Evolutionary conservation across 2,329 filamentous ascomycete genomes (phyloP), one percentile per base, ranked within the genome.

Genomic region (Aspergillus fischeri): DNA sequence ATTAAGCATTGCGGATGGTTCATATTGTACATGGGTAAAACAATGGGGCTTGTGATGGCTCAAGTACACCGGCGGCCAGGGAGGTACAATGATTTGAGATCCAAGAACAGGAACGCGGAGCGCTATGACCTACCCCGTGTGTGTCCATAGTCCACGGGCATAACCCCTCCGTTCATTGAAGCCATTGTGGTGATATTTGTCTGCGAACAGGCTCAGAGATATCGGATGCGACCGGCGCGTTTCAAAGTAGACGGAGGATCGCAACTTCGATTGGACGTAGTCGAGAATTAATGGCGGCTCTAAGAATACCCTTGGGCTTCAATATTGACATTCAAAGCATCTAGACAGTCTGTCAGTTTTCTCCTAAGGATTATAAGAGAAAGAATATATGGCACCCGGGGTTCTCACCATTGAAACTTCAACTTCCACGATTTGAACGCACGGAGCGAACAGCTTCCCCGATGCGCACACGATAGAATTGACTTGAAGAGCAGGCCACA

Each of bases 111-210:
- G 10, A 10, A 66, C 65, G 63, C 52, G 67, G 61, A 55, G 56
- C 53, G 8, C 58, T 6, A 27, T 5, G 21, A 47, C 44, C 11
- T 47, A 47, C 44, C 44, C 24, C 44, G 44, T 47, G 14, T 24
- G 21, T 47, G 35, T 25, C 56, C 63, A 21, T 64, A 60, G 17
- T 71, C 66, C 60, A 70, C 59, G 3, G 67, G 64, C 57, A 69
- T 65, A 8, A 64, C 64, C 57, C 67, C 67, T 47, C 65, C 67
- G 49, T 62, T 66, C 24, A 65, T 54, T 9, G 64, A 58, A 56
- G 67, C 62, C 69, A 71, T 71, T 53, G 42, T 62, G 49, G 54
- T 29, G 49, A 28, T 41, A 52, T 20, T 24, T 24, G 17, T n/a
- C n/a, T 28, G 24, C 49, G 51, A 55, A 28, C 32, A 21, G 42